Percentiles rank a stretch among this genome's conserved stretches.
Conservation (phyloP, 2,329 filamentous ascomycete genomes). For the Diplodia scrobiculata region DNA sequence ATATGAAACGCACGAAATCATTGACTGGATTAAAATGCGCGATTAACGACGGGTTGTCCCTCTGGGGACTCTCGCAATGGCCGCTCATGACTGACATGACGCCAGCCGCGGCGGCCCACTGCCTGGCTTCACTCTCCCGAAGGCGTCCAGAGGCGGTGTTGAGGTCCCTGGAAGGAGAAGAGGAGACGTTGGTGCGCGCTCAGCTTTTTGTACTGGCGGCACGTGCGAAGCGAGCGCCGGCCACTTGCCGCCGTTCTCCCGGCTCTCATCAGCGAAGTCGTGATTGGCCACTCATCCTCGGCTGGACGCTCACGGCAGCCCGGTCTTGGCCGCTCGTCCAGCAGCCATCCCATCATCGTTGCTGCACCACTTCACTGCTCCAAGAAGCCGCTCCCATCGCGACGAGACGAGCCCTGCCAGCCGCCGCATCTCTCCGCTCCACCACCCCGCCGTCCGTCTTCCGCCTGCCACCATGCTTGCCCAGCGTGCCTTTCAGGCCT, state of each 20-base stretch:
- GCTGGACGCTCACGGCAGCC: constrained; percentile 11
- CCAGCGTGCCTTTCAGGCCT: constrained; percentile 51
- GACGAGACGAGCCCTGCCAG: neutral
- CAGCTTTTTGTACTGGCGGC: constrained; percentile 1
- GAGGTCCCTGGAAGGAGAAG: constrained; percentile 42
- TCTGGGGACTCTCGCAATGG: constrained; percentile 48
- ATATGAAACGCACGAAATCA: constrained; percentile 57
- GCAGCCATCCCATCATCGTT: constrained; percentile 12
- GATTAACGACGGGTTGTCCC: constrained; percentile 57
- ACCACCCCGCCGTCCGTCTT: neutral
- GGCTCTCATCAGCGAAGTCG: constrained; percentile 7
- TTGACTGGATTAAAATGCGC: constrained; percentile 48
- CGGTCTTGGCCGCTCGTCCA: constrained; percentile 18
- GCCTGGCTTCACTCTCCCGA: constrained; percentile 24
- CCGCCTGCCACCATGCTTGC: constrained; percentile 44
- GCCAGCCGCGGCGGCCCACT: constrained; percentile 36
- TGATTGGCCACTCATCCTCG: constrained; percentile 24
- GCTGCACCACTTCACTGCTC: constrained; percentile 34
- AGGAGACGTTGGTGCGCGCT: neutral
- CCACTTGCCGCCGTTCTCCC: constrained; percentile 15
- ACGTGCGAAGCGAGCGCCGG: neutral
- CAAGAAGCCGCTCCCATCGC: constrained; percentile 10
- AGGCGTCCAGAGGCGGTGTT: constrained; percentile 39
- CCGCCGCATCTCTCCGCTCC: constrained; percentile 18
- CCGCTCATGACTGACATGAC: constrained; percentile 46